Percentiles rank a stretch among this genome's conserved stretches.
Evolutionary conservation across 306 rosid genomes (phyloP).

Genomic region (Castanea crenata): DNA sequence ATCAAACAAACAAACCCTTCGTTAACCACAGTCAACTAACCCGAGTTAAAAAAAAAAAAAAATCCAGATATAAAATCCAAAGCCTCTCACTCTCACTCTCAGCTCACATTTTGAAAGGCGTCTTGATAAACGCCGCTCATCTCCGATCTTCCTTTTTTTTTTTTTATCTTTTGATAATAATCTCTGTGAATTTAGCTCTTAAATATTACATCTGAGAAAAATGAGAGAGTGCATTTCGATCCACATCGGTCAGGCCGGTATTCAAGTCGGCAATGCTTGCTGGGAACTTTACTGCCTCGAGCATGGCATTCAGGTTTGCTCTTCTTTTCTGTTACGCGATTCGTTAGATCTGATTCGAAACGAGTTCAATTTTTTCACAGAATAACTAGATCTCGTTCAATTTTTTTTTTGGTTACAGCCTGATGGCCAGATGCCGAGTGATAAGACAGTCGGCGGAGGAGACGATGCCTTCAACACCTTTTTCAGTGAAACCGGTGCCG

Average conservation of each 20-base stretch:
- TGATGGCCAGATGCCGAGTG: constrained; percentile 85
- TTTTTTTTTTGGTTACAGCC: constrained; percentile 35
- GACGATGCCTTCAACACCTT: constrained; percentile 93
- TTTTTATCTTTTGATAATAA: no score
- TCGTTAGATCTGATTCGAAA: not conserved
- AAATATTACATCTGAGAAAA: constrained; percentile 17
- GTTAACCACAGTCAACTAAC: constrained; percentile 41
- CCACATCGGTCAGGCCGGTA: constrained; percentile 89
- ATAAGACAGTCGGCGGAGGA: constrained; percentile 79
- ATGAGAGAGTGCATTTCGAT: constrained; percentile 89
- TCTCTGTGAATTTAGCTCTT: not conserved
- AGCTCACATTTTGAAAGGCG: constrained; percentile 42
- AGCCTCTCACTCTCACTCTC: not conserved
- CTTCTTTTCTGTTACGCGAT: not conserved
- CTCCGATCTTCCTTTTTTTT: not conserved
- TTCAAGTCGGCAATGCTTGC: constrained; percentile 82
- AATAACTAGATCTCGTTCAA: not conserved
- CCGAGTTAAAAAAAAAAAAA: constrained; percentile 28
- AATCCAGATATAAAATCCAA: constrained; percentile 31
- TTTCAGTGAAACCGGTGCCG: constrained; percentile 87
- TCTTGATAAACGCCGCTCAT: constrained; percentile 67
- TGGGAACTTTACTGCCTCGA: constrained; percentile 90
- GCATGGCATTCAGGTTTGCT: constrained; percentile 63
- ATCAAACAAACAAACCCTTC: not conserved
- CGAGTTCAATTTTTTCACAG: not conserved